These are phyloP conservation scores for Jasminum sambac DNA, from an alignment of 257 asterid species.

Conservation along the genomic window DNA sequence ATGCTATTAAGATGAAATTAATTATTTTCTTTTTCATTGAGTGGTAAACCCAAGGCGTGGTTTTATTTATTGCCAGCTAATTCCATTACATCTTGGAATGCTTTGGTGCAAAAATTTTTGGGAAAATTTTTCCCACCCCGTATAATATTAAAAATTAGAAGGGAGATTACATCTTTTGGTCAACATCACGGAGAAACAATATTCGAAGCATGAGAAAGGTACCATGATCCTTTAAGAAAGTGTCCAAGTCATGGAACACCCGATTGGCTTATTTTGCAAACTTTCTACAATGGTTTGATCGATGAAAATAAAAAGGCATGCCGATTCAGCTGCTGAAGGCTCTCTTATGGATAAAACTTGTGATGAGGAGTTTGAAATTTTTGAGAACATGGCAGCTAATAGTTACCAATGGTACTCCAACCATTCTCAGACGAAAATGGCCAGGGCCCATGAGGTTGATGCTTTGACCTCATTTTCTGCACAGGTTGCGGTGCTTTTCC, in stretches of 20 bases:
- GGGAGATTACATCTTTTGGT: not conserved
- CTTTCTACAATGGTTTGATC: not conserved
- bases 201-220: slow-evolving; percentile 6
- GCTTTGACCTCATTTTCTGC: too few species aligned
- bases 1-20: too few species aligned
- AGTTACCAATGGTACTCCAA: not conserved
- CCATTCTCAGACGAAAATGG: too few species aligned
- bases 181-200: not conserved
- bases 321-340: not conserved
- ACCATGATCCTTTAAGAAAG: not conserved
- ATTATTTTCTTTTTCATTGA: too few species aligned
- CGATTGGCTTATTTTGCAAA: not conserved
- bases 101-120: too few species aligned
- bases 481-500: too few species aligned
- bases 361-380: not conserved
- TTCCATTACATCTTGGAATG: too few species aligned
- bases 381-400: not conserved
- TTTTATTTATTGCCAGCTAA: too few species aligned
- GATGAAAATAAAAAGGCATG: not conserved
- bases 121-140: too few species aligned
- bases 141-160: not conserved
- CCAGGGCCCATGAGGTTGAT: too few species aligned
- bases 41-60: too few species aligned
- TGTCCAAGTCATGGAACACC: not conserved
- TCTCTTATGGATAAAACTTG: not conserved